Evolutionary conservation across 306 rosid species (phyloP).

Genomic region (Dryas octopetala): DNA sequence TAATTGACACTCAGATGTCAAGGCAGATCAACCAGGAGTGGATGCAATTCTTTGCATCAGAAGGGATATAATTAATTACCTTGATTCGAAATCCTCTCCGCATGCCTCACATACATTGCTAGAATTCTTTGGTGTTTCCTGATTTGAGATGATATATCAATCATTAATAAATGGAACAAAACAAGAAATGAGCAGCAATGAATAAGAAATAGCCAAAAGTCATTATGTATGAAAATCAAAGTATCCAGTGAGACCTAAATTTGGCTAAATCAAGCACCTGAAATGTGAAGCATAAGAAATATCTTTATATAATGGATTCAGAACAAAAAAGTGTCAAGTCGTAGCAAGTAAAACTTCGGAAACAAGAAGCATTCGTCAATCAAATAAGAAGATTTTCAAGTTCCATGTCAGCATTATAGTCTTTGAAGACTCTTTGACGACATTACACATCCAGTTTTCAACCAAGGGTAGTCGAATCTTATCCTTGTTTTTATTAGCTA

Average conservation of each 20-base stretch:
- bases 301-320: too few species aligned
- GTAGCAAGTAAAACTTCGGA: not conserved
- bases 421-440: not conserved
- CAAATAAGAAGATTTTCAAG: constrained; percentile 2
- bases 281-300: not conserved
- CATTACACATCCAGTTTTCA: not conserved
- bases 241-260: not conserved
- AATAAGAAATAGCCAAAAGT: not conserved
- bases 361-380: not conserved
- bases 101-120: constrained; percentile 64
- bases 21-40: not conserved
- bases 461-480: not conserved
- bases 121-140: constrained; percentile 55
- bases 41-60: not conserved
- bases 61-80: constrained; percentile 39
- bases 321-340: not conserved
- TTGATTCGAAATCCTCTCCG: constrained; percentile 86
- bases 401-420: not conserved
- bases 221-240: not conserved
- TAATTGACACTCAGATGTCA: not conserved
- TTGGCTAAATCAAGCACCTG: not conserved
- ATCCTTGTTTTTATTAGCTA: not conserved
- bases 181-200: constrained; percentile 6
- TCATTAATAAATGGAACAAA: constrained; percentile 9
- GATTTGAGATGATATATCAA: constrained; percentile 20